These are phyloP conservation scores for Suillus decipiens DNA, from an alignment of 768 basidiomycete genomes.

Conservation along the genomic window DNA sequence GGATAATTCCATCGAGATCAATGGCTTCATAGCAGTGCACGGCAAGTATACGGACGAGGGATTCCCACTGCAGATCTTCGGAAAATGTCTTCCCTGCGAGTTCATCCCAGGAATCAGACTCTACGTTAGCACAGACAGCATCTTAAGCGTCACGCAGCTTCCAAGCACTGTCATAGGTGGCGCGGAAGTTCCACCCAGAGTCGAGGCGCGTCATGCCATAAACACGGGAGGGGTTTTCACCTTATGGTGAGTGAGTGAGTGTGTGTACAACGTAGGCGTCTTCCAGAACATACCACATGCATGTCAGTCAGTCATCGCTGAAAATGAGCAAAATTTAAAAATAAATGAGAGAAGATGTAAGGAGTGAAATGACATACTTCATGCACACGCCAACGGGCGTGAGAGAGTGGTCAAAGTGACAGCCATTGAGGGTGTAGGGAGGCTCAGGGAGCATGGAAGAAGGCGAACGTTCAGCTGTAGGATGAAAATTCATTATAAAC, in stretches of 20 bases:
- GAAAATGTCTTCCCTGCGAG: constrained; percentile 45
- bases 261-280: no score
- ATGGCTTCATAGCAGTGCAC: constrained; percentile 55
- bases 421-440: constrained; percentile 42
- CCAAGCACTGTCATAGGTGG: constrained; percentile 77
- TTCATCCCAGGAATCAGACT: constrained; percentile 43
- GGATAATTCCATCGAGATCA: constrained; percentile 70
- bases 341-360: neutral
- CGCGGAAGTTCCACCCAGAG: constrained; percentile 71
- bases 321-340: neutral
- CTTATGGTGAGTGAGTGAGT: no score
- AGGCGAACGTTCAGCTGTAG: constrained; percentile 48
- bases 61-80: constrained; percentile 73
- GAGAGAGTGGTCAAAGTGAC: constrained; percentile 19
- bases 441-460: constrained; percentile 51
- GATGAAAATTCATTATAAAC: constrained; percentile 52
- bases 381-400: constrained; percentile 30
- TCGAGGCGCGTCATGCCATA: constrained; percentile 72
- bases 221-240: constrained; percentile 36
- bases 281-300: constrained; percentile 40
- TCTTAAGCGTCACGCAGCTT: constrained; percentile 72
- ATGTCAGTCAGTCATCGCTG: constrained; percentile 25
- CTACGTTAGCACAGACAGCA: constrained; percentile 63
- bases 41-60: constrained; percentile 58
- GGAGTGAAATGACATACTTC: constrained; percentile 21